Conservation (phyloP, 805 yeast species). For the Blastobotrys chiropterorum region DNA sequence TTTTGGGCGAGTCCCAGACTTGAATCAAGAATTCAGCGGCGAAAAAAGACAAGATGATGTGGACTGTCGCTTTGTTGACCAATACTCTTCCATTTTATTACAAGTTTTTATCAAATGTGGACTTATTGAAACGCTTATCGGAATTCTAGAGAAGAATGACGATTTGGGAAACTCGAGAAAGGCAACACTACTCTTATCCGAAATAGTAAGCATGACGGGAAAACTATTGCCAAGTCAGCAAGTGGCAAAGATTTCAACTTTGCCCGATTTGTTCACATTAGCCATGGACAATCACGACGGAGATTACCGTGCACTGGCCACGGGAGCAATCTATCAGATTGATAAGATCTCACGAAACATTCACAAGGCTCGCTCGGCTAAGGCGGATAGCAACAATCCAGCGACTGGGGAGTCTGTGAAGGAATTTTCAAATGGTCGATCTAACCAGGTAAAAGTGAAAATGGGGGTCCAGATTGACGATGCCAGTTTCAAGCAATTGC, state of each 20-base stretch:
- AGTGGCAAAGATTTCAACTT: conserved; percentile 21
- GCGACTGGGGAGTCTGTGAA: background rate
- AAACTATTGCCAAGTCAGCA: conserved; percentile 48
- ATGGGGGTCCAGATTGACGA: conserved; percentile 51
- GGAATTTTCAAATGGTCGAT: background rate
- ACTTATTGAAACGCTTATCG: conserved; percentile 43
- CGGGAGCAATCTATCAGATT: conserved; percentile 41
- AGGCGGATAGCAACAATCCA: background rate
- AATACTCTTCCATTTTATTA: conserved; percentile 59
- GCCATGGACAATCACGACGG: conserved; percentile 18
- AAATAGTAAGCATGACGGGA: conserved; percentile 49
- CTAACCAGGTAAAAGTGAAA: conserved; percentile 25
- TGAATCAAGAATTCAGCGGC: conserved; percentile 29
- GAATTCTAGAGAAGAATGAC: conserved; percentile 36
- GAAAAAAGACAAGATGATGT: conserved; percentile 18
- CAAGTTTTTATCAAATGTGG: conserved; percentile 50
- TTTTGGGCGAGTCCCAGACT: conserved; percentile 26
- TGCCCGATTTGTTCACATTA: conserved; percentile 24
- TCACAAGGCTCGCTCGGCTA: conserved; percentile 12
- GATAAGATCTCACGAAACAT: conserved; percentile 32
- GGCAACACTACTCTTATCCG: conserved; percentile 59
- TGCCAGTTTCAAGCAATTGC: conserved; percentile 54
- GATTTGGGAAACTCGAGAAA: conserved; percentile 47
- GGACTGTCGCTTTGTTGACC: conserved; percentile 37
- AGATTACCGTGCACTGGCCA: conserved; percentile 23